Conservation (phyloP, 257 asterid species). For the Phtheirospermum japonicum region DNA sequence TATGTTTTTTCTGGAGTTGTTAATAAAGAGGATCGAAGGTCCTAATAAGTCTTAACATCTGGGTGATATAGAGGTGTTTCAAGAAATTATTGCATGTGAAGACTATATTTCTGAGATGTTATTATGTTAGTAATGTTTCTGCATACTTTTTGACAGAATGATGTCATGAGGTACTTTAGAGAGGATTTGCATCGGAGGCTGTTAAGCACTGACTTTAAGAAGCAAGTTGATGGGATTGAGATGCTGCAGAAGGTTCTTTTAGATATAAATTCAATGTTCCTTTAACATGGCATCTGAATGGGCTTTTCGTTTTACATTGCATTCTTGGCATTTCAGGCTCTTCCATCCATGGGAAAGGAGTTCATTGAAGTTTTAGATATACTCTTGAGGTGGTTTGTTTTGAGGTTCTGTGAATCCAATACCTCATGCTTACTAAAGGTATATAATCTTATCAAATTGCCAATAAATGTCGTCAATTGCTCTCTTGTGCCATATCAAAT, state of each 20-base stretch:
- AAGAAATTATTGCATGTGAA: slow-evolving; percentile 6
- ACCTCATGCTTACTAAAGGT: slow-evolving; percentile 95
- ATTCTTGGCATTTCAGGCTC: slow-evolving; percentile 56
- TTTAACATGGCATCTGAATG: slow-evolving; percentile 25
- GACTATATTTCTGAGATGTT: slow-evolving; percentile 24
- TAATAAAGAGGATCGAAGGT: not conserved
- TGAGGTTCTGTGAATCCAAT: slow-evolving; percentile 91
- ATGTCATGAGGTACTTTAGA: slow-evolving; percentile 81
- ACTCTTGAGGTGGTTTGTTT: slow-evolving; percentile 84
- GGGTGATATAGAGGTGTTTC: slow-evolving; percentile 1
- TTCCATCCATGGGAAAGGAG: slow-evolving; percentile 73
- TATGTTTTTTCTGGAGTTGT: not conserved
- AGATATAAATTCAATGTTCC: slow-evolving; percentile 1
- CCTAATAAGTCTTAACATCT: not conserved
- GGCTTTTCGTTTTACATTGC: slow-evolving; percentile 20
- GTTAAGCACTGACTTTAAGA: slow-evolving; percentile 85
- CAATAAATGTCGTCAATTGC: slow-evolving; percentile 8
- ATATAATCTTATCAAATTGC: slow-evolving; percentile 13
- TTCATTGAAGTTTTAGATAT: slow-evolving; percentile 83
- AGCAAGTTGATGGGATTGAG: slow-evolving; percentile 98
- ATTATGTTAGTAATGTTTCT: slow-evolving; percentile 8
- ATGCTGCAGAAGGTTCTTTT: slow-evolving; percentile 85
- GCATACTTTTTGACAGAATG: slow-evolving; percentile 56
- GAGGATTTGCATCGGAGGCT: slow-evolving; percentile 94
- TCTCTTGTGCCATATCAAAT: not conserved